Base-by-base conservation (phyloP, 1,284 basidiomycete genomes). In the Fistulinella cinereoalba region DNA sequence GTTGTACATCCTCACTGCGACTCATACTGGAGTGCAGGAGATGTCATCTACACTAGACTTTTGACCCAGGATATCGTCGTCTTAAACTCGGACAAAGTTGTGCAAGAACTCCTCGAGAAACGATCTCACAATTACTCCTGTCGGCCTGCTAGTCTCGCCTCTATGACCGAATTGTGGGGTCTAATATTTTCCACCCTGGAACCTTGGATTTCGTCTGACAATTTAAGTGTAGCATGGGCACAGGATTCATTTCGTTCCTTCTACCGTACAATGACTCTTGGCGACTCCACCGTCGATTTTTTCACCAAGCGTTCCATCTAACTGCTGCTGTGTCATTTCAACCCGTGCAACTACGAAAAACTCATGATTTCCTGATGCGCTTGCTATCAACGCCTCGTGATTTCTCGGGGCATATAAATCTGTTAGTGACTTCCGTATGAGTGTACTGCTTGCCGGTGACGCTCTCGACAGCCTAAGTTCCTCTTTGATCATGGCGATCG, bases 251-350 rank as follows among this genome's bases (percentile, higher is more conserved):
- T 3, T 62, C 58, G 6, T 37, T 57, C 38, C 50, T 52, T 24
- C 15, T 60, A 9, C 59, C 51, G 4, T 60, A 64, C 34, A 49
- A 57, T n/a, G 55, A 60, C 40, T 47, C 44, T 6, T 64, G 61
- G 58, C 57, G 59, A 1, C 57, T 47, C 9, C 6, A 63, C 68
- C 56, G 60, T 11, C 44, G 57, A 22, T 6, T 58, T n/a, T 64
- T 60, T 40, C 57, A 64, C 24, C 55, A 62, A 31, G 52, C 60
- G 7, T 54, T 62, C 19, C 49, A 50, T 10, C 27, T 40, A 10
- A 52, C 44, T 19, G 57, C 60, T 18, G 60, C 50, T 0, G 25
- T 41, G 7, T 49, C 51, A 33, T 61, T 50, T 28, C 60, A 44
- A 38, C 62, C 60, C 7, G 22, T 44, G 15, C 62, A 61, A 18